Conservation (phyloP, 495 filamentous ascomycete genomes). For the Niebla homalea region DNA sequence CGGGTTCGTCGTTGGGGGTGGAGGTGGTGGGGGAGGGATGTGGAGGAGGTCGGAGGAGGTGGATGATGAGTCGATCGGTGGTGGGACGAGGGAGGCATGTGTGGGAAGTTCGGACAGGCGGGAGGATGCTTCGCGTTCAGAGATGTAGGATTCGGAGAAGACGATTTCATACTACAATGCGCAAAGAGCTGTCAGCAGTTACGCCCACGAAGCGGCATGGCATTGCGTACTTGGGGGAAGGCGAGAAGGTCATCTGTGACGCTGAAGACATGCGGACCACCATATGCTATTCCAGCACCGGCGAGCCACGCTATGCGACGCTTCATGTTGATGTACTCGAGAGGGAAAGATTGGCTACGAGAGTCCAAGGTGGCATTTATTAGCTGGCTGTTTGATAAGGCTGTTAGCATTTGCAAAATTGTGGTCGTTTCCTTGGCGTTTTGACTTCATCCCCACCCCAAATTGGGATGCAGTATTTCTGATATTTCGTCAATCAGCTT, state of each 20-base stretch:
- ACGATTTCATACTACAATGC: conserved; percentile 59
- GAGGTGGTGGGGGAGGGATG: conserved; percentile 8
- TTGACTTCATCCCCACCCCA: too few relatives aligned
- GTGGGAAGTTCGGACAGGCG: conserved; percentile 33
- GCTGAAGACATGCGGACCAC: conserved; percentile 51
- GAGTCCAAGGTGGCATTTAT: conserved; percentile 10
- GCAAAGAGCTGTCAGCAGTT: conserved; percentile 8
- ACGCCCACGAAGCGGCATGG: too few relatives aligned
- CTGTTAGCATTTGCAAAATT: too few relatives aligned
- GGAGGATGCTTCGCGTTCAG: conserved; percentile 52
- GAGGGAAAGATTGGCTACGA: not conserved
- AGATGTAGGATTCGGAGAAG: conserved; percentile 62
- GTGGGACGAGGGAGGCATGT: conserved; percentile 18
- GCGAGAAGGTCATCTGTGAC: conserved; percentile 87
- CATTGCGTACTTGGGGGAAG: conserved; percentile 60
- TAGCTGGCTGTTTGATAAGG: not conserved
- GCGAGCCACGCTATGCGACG: conserved; percentile 19
- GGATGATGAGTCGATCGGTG: conserved; percentile 13
- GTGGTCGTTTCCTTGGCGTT: too few relatives aligned
- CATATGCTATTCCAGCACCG: conserved; percentile 29
- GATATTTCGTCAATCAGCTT: too few relatives aligned
- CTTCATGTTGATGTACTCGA: conserved; percentile 12
- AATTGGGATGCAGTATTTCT: too few relatives aligned
- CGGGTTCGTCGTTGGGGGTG: conserved; percentile 10
- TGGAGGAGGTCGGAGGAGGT: conserved; percentile 13